phyloP scores from a whole-genome alignment of 306 rosid species.

The Vicia villosa region DNA sequence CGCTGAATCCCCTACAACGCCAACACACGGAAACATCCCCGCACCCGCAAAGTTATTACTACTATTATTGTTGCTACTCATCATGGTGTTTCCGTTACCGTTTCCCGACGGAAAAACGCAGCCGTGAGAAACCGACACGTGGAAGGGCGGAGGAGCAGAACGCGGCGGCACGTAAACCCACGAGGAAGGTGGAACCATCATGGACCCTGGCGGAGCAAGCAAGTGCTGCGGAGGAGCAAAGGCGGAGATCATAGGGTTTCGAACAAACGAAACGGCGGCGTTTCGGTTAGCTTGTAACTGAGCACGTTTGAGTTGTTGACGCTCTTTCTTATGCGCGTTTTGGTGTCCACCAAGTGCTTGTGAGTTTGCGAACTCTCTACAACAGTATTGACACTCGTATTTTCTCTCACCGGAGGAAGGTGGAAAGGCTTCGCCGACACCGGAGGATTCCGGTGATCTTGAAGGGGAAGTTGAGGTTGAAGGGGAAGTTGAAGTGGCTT shows the following conservation, averaged over 20 bases:
- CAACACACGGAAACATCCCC: constrained; percentile 53
- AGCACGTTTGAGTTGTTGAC: constrained; percentile 88
- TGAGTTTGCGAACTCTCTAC: constrained; percentile 90
- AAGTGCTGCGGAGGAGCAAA: constrained; percentile 89
- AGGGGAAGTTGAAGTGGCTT: constrained; percentile 48
- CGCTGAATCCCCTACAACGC: constrained; percentile 58
- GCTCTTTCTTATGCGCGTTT: constrained; percentile 97
- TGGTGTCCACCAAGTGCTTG: constrained; percentile 99
- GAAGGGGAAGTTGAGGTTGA: constrained; percentile 57
- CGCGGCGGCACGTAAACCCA: constrained; percentile 84
- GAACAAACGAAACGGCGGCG: constrained; percentile 80
- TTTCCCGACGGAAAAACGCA: constrained; percentile 58
- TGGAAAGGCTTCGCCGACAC: constrained; percentile 26
- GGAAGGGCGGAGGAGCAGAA: constrained; percentile 68
- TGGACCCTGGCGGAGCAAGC: constrained; percentile 59
- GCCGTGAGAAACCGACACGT: constrained; percentile 93
- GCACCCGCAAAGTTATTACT: constrained; percentile 24
- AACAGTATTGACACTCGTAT: constrained; percentile 96
- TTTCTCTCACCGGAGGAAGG: constrained; percentile 74
- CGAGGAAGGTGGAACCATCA: constrained; percentile 60
- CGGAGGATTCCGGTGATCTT: constrained; percentile 73
- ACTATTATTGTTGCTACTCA: neutral
- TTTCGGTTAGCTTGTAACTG: constrained; percentile 81
- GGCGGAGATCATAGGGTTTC: constrained; percentile 91
- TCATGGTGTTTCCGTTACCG: neutral